These are phyloP conservation scores for Paraphoma chrysanthemicola DNA, from an alignment of 2,329 filamentous ascomycete species.

Conservation along the genomic window DNA sequence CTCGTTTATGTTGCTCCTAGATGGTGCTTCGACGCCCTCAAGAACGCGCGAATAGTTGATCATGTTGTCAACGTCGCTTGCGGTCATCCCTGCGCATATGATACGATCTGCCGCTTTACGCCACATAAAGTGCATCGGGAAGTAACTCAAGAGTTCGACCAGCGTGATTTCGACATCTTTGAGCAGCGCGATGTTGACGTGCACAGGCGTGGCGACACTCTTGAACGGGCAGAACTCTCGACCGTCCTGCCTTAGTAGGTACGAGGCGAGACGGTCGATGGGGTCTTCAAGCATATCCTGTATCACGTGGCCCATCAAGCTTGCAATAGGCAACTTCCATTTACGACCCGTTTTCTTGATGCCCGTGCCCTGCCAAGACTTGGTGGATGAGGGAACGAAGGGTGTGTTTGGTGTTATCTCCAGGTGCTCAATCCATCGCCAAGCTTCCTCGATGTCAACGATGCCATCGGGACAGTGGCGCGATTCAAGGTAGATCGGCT, in stretches of 20 bases:
- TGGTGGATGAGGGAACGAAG: slow-evolving; percentile 5
- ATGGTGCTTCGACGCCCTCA: not conserved
- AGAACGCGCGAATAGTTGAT: slow-evolving; percentile 20
- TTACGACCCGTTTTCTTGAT: not conserved
- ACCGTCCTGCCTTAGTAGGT: slow-evolving; percentile 3
- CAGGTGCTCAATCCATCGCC: slow-evolving; percentile 18
- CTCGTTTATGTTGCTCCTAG: not conserved
- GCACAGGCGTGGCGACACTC: slow-evolving; percentile 18
- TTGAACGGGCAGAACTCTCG: slow-evolving; percentile 18
- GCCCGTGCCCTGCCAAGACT: slow-evolving; percentile 6
- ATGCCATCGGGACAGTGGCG: slow-evolving; percentile 21
- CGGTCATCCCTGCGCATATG: not conserved
- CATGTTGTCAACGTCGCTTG: slow-evolving; percentile 5
- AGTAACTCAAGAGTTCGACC: slow-evolving; percentile 20
- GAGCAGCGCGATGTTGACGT: slow-evolving; percentile 18
- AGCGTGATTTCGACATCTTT: slow-evolving; percentile 22
- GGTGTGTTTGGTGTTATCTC: not conserved
- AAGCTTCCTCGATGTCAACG: slow-evolving; percentile 23
- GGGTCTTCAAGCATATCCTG: not conserved
- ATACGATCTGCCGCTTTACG: slow-evolving; percentile 14
- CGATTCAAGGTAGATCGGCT: not conserved
- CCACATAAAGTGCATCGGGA: slow-evolving; percentile 25
- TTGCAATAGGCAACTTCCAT: slow-evolving; percentile 17
- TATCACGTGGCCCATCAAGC: slow-evolving; percentile 13
- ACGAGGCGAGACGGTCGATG: not conserved